Conservation (phyloP, 2,329 filamentous ascomycete species). For the Apiospora marii region DNA sequence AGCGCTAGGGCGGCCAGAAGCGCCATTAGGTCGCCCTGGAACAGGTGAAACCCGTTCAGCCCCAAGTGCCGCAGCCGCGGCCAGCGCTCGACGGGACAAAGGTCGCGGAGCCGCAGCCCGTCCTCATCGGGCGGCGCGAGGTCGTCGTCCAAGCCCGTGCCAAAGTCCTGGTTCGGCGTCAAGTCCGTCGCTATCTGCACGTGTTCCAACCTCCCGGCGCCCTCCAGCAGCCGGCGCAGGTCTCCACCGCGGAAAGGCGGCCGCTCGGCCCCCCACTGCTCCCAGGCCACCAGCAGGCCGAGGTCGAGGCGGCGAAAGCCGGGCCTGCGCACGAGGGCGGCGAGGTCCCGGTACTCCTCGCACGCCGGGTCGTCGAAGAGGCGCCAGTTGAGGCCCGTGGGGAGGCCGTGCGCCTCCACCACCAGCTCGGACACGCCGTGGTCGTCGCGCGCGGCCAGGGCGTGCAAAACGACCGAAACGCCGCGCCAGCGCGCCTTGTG, state of each 20-base stretch:
- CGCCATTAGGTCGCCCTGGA: neutral
- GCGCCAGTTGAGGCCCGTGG: neutral
- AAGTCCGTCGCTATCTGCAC: neutral
- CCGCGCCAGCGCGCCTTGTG: neutral
- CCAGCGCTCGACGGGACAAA: neutral
- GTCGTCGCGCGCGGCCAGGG: neutral
- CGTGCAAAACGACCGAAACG: neutral
- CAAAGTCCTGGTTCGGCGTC: neutral
- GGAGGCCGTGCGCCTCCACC: neutral
- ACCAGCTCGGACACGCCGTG: neutral
- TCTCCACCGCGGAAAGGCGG: neutral
- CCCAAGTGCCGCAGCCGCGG: neutral
- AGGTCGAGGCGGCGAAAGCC: neutral
- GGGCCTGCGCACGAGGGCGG: neutral
- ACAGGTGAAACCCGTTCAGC: neutral
- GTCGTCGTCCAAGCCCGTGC: too few species aligned
- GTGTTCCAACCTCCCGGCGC: neutral
- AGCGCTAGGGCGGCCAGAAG: neutral
- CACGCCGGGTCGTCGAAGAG: neutral
- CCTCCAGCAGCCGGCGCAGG: neutral
- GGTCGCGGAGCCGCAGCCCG: neutral
- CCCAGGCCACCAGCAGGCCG: neutral
- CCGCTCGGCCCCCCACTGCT: neutral
- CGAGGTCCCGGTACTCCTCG: neutral
- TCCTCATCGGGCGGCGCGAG: neutral